These are phyloP conservation scores for Populus davidiana DNA, from an alignment of 345 rosid genomes.

Conservation along the genomic window DNA sequence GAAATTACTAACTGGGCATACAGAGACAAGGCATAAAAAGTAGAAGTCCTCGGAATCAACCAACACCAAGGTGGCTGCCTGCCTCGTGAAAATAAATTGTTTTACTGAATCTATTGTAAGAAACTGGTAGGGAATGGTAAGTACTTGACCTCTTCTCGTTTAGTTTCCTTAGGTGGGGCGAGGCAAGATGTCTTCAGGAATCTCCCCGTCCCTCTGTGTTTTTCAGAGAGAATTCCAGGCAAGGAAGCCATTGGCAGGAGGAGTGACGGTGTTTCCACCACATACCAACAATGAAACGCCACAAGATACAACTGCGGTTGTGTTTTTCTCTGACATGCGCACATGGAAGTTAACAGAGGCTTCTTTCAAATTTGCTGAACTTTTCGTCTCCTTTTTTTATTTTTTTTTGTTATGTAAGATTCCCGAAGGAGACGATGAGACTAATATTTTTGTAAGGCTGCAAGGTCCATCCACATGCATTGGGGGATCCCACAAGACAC, in stretches of 20 bases:
- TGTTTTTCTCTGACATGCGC: background rate
- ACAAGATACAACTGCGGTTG: background rate
- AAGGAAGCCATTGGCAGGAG: background rate
- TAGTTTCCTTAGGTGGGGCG: background rate
- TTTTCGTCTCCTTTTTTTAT: background rate
- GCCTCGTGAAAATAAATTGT: background rate
- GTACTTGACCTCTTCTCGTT: too few relatives aligned
- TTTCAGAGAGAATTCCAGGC: background rate
- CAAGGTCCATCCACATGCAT: background rate
- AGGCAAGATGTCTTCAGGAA: background rate
- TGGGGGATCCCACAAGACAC: background rate
- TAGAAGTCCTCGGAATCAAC: background rate
- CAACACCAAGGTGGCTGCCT: background rate
- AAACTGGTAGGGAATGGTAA: too few relatives aligned
- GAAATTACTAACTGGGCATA: background rate
- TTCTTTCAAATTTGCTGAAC: background rate
- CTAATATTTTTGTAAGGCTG: background rate
- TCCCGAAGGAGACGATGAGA: background rate
- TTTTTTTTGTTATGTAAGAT: background rate
- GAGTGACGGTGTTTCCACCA: background rate
- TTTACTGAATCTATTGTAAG: too few relatives aligned
- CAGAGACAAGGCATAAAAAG: background rate
- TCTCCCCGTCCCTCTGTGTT: background rate
- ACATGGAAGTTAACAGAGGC: background rate
- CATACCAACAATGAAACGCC: background rate